phyloP scores from a whole-genome alignment of 352 stramenopile species.

The Plasmopara muralis region DNA sequence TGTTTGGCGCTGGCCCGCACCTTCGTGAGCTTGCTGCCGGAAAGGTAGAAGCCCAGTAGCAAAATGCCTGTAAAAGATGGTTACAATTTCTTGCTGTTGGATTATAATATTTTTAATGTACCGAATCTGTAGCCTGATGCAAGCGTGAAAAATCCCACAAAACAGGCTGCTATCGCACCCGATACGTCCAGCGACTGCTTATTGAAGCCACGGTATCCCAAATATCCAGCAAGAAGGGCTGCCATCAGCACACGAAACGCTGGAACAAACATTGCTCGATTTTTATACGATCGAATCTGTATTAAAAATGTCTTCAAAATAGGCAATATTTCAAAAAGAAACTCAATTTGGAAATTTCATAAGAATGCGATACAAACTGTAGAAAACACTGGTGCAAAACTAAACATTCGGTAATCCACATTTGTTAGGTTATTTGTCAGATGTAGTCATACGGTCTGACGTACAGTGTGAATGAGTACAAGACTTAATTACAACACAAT shows the following conservation, averaged over 20 bases:
- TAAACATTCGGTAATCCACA: too few species aligned
- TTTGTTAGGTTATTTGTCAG: too few species aligned
- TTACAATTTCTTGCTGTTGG: neutral
- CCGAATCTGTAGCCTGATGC: constrained; percentile 59
- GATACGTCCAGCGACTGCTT: constrained; percentile 60
- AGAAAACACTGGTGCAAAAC: too few species aligned
- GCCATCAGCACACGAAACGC: constrained; percentile 34
- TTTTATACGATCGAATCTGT: too few species aligned
- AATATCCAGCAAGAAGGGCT: constrained; percentile 28
- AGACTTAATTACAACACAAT: too few species aligned
- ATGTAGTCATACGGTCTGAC: too few species aligned
- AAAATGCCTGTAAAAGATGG: constrained; percentile 39
- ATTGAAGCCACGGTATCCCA: constrained; percentile 49
- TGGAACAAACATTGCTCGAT: too few species aligned
- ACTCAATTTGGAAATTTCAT: too few species aligned
- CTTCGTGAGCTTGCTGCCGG: constrained; percentile 81
- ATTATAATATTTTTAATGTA: constrained; percentile 8
- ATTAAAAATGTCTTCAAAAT: too few species aligned
- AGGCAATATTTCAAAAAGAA: too few species aligned
- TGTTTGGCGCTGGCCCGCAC: constrained; percentile 50
- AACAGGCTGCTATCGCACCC: constrained; percentile 52
- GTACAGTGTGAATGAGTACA: too few species aligned
- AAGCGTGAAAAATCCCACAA: constrained; percentile 66
- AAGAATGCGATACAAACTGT: too few species aligned
- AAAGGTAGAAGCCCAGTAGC: constrained; percentile 83